These are phyloP conservation scores for Cyclostephanos invisitatus DNA, from an alignment of 108 stramenopile genomes.

Conservation along the genomic window DNA sequence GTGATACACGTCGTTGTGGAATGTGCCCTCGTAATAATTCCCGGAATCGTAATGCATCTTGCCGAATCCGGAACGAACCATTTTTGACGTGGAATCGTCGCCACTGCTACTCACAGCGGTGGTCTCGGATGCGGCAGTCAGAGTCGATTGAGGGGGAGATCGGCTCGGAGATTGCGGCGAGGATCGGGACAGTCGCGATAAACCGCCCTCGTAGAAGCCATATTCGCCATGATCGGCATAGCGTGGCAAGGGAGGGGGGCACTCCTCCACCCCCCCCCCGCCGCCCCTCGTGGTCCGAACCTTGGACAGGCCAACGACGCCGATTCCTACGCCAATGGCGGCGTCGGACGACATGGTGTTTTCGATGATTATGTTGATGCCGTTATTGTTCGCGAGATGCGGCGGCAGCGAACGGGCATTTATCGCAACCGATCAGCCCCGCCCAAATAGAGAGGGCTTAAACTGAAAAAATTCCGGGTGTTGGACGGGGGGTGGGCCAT, in stretches of 20 bases:
- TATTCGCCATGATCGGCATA: slow-evolving; percentile 9
- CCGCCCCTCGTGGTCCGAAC: background rate
- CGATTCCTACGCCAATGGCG: too few species aligned
- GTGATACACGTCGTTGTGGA: slow-evolving; percentile 25
- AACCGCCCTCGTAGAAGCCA: slow-evolving; percentile 34
- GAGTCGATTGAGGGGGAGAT: slow-evolving; percentile 6
- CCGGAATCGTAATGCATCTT: slow-evolving; percentile 30
- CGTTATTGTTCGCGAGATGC: too few species aligned
- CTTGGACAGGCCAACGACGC: slow-evolving; percentile 17
- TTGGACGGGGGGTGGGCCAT: too few species aligned
- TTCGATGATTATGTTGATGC: too few species aligned
- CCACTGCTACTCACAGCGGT: too few species aligned
- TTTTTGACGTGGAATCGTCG: background rate
- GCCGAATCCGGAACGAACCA: slow-evolving; percentile 17
- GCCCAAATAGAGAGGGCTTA: too few species aligned
- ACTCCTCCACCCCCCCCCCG: background rate
- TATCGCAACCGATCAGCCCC: too few species aligned
- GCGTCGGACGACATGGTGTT: too few species aligned
- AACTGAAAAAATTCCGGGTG: too few species aligned
- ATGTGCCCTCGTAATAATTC: slow-evolving; percentile 27
- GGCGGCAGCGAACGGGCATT: too few species aligned
- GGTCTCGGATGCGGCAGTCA: too few species aligned
- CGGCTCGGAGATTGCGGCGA: too few species aligned
- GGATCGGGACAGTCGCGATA: background rate
- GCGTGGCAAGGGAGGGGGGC: background rate